Conservation (phyloP, 208 protist genomes). For the Leptomonas seymouri region DNA sequence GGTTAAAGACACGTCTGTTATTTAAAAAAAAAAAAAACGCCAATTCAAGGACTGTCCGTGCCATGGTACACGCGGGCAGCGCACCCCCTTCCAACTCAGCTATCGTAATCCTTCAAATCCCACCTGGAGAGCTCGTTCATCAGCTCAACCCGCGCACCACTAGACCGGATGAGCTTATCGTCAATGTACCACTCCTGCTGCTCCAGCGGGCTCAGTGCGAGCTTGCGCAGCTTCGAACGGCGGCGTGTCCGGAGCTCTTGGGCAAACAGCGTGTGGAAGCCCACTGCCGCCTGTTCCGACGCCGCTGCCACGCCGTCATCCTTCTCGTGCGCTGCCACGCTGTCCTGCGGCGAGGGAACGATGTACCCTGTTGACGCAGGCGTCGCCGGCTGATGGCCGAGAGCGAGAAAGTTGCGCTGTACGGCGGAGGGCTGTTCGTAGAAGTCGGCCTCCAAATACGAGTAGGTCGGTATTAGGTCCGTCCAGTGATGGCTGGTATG, state of each 20-base stretch:
- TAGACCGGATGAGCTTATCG: constrained; percentile 75
- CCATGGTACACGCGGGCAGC: neutral
- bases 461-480: constrained; percentile 70
- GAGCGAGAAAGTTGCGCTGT: constrained; percentile 61
- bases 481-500: constrained; percentile 73
- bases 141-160: constrained; percentile 73
- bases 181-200: constrained; percentile 90
- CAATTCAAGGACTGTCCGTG: no score
- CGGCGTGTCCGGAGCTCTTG: constrained; percentile 64
- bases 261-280: constrained; percentile 59
- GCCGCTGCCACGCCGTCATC: constrained; percentile 9
- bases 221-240: constrained; percentile 59
- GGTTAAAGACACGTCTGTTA: neutral
- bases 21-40: neutral
- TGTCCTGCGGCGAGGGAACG: neutral
- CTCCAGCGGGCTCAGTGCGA: constrained; percentile 62
- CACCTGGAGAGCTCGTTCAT: constrained; percentile 81
- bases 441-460: constrained; percentile 76
- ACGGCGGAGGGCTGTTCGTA: constrained; percentile 30
- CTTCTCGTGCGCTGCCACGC: neutral
- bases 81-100: constrained; percentile 15
- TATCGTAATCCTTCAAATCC: constrained; percentile 78
- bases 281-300: constrained; percentile 22
- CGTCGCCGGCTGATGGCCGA: constrained; percentile 45
- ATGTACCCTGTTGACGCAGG: constrained; percentile 11